Evolutionary conservation across 2,329 filamentous ascomycete genomes (phyloP).

Genomic region (Polytolypa hystricis): DNA sequence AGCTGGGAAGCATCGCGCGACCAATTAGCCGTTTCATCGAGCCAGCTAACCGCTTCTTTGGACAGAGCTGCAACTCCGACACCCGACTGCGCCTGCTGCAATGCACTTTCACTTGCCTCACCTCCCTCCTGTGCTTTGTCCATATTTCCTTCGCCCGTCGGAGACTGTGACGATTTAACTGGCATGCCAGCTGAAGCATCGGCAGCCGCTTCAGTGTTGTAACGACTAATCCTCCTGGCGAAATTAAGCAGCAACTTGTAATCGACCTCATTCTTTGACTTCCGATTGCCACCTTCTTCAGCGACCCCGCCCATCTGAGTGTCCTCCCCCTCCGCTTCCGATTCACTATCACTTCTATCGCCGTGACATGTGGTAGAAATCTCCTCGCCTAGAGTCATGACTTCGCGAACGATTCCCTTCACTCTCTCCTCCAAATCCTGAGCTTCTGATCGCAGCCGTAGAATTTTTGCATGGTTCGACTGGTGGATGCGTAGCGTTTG

Average conservation of each 20-base stretch:
- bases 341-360: constrained; percentile 8
- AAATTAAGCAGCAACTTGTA: constrained; percentile 35
- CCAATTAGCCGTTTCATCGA: constrained; percentile 31
- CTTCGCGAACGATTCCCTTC: constrained; percentile 30
- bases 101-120: not conserved
- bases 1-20: constrained; percentile 31
- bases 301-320: constrained; percentile 11
- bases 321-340: constrained; percentile 10
- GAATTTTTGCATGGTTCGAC: constrained; percentile 32
- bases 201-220: constrained; percentile 34
- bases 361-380: constrained; percentile 22
- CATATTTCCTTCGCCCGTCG: constrained; percentile 7
- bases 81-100: constrained; percentile 6
- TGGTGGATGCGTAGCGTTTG: constrained; percentile 34
- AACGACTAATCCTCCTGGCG: constrained; percentile 37
- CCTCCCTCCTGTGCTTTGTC: not conserved
- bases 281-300: constrained; percentile 14
- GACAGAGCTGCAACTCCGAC: constrained; percentile 27
- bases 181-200: constrained; percentile 27
- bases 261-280: constrained; percentile 34
- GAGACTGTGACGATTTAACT: not conserved
- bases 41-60: constrained; percentile 30
- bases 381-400: constrained; percentile 30
- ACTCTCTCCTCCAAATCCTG: constrained; percentile 29
- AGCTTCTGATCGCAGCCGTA: constrained; percentile 31